Conservation (phyloP, 495 filamentous ascomycete genomes). For the Penicillium mononematosum region DNA sequence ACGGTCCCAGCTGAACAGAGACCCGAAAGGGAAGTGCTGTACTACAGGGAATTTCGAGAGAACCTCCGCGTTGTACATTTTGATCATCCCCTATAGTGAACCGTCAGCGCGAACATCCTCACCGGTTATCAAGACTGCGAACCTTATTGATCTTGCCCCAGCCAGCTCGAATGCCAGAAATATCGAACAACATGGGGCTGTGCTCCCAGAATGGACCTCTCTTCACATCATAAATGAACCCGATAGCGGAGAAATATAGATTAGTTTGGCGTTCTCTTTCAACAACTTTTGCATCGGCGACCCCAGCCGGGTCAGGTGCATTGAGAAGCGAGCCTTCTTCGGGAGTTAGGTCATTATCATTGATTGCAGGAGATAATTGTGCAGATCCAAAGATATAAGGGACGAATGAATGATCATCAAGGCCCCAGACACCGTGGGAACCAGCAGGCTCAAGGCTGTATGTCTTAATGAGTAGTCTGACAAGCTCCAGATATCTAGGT, state of each 20-base stretch:
- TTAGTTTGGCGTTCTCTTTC: conserved; percentile 67
- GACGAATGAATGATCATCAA: conserved; percentile 97
- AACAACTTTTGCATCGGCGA: conserved; percentile 65
- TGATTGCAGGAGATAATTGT: conserved; percentile 76
- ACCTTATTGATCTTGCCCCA: conserved; percentile 99
- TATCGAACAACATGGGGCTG: conserved; percentile 91
- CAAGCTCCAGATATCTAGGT: conserved; percentile 73
- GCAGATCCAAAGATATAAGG: conserved; percentile 93
- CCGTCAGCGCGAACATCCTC: conserved; percentile 8
- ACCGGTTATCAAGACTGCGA: conserved; percentile 7
- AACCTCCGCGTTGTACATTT: conserved; percentile 72
- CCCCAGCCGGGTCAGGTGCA: conserved; percentile 67
- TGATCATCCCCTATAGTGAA: conserved; percentile 60
- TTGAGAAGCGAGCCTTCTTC: conserved; percentile 71
- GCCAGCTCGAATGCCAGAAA: conserved; percentile 82
- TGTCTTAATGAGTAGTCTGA: conserved; percentile 77
- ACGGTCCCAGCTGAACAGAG: conserved; percentile 76
- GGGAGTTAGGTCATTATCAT: conserved; percentile 58
- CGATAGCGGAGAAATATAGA: conserved; percentile 97
- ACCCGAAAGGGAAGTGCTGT: conserved; percentile 72
- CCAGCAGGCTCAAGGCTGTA: conserved; percentile 97
- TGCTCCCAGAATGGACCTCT: conserved; percentile 98
- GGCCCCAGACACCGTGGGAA: conserved; percentile 93
- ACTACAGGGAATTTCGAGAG: conserved; percentile 70
- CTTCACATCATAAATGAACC: conserved; percentile 98